Conservation (phyloP, 2,329 filamentous ascomycete genomes). For the Epichloe glyceriae region DNA sequence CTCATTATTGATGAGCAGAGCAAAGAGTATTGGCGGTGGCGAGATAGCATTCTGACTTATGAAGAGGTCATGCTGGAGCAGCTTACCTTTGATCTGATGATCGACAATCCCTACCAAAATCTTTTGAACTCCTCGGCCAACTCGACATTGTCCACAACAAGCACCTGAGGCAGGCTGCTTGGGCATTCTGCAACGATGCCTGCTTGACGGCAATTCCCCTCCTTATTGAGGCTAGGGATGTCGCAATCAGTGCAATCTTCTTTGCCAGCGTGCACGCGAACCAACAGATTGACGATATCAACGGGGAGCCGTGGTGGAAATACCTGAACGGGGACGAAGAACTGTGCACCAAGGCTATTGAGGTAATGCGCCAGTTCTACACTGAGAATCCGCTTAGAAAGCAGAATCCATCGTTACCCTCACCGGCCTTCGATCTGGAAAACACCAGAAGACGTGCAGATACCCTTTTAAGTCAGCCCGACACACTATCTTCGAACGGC, state of each 20-base stretch:
- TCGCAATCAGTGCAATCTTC: constrained; percentile 77
- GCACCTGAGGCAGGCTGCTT: constrained; percentile 68
- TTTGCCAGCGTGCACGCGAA: constrained; percentile 67
- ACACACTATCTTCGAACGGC: constrained; percentile 33
- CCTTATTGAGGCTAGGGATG: constrained; percentile 62
- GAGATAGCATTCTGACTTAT: constrained; percentile 82
- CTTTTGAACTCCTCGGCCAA: constrained; percentile 65
- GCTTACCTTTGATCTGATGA: constrained; percentile 84
- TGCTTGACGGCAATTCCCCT: constrained; percentile 76
- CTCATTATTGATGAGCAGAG: constrained; percentile 90
- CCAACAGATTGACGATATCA: constrained; percentile 62
- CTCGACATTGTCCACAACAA: constrained; percentile 69
- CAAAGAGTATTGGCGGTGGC: constrained; percentile 97
- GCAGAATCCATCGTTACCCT: constrained; percentile 38
- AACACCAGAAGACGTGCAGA: constrained; percentile 39
- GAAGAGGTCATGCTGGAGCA: constrained; percentile 88
- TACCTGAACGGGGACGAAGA: constrained; percentile 57
- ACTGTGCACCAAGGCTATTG: constrained; percentile 60
- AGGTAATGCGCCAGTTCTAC: constrained; percentile 60
- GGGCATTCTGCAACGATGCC: constrained; percentile 89
- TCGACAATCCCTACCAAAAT: constrained; percentile 76
- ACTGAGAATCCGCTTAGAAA: constrained; percentile 49
- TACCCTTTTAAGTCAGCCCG: constrained; percentile 26
- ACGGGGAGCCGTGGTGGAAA: constrained; percentile 79
- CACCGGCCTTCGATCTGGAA: constrained; percentile 43